Percentiles rank a stretch among this genome's conserved stretches.
Evolutionary conservation across 768 basidiomycete species (phyloP).

Genomic region (Leccinum arenicola): DNA sequence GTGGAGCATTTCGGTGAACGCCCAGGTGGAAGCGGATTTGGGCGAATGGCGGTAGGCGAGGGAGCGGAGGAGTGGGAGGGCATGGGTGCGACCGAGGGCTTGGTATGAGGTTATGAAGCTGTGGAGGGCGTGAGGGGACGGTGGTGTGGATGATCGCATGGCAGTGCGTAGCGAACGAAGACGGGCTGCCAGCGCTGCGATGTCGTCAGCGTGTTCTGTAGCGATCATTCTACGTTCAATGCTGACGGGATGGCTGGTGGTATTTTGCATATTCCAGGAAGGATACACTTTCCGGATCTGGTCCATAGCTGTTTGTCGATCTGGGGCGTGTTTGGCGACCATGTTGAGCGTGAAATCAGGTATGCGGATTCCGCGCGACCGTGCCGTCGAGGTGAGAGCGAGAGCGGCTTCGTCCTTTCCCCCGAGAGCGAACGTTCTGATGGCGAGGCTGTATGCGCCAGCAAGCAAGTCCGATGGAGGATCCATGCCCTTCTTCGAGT

Average conservation of each 20-base stretch:
- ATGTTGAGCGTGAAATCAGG: conserved; percentile 36
- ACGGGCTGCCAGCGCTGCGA: conserved; percentile 13
- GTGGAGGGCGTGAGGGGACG: conserved; percentile 17
- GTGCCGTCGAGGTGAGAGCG: conserved; percentile 40
- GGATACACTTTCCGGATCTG: not conserved
- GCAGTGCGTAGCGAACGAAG: conserved; percentile 26
- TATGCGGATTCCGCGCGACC: conserved; percentile 29
- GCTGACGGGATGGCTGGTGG: no score
- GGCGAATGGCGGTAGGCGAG: conserved; percentile 12
- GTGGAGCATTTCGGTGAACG: no score
- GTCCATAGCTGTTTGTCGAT: not conserved
- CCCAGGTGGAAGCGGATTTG: conserved; percentile 14
- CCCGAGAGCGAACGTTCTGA: conserved; percentile 40
- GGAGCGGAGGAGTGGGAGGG: no score
- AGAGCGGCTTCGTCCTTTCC: conserved; percentile 42
- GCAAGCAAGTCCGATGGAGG: conserved; percentile 2
- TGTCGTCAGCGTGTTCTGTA: not conserved
- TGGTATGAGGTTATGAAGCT: conserved; percentile 1
- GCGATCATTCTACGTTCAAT: rapidly evolving
- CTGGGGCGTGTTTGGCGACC: conserved; percentile 24
- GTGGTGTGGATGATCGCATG: conserved; percentile 10
- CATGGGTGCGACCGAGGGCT: no score
- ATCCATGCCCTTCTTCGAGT: no score
- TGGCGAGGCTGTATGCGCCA: conserved; percentile 34
- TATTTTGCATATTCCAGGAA: no score